phyloP scores from a whole-genome alignment of 495 filamentous ascomycete species.

The Daldinia vernicosa region DNA sequence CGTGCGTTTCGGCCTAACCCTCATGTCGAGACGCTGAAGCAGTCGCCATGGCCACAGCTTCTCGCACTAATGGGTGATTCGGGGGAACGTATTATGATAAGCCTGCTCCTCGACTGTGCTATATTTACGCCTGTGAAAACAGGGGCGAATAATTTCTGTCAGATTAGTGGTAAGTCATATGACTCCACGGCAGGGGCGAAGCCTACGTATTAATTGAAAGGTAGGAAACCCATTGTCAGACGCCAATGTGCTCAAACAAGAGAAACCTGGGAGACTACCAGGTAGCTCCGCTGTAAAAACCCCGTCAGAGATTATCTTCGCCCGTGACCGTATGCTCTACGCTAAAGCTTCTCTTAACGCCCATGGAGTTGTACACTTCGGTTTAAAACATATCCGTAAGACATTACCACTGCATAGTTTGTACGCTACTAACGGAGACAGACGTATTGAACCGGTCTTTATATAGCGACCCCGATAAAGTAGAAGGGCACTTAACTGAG shows the following conservation, averaged over 20 bases:
- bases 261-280: constrained; percentile 25
- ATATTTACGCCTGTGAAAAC: constrained; percentile 74
- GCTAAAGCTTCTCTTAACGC: constrained; percentile 73
- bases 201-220: constrained; percentile 16
- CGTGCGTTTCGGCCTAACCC: constrained; percentile 69
- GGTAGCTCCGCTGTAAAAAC: constrained; percentile 33
- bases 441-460: constrained; percentile 86
- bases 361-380: constrained; percentile 72
- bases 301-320: constrained; percentile 74
- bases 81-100: constrained; percentile 84
- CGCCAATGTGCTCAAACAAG: constrained; percentile 38
- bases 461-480: constrained; percentile 38
- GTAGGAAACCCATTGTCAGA: constrained; percentile 49
- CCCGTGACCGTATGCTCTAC: constrained; percentile 88
- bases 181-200: background rate
- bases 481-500: constrained; percentile 9
- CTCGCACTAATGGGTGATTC: constrained; percentile 75
- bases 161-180: constrained; percentile 74
- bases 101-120: constrained; percentile 79
- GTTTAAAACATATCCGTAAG: constrained; percentile 83
- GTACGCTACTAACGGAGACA: constrained; percentile 47
- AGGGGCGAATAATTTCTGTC: constrained; percentile 70
- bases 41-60: constrained; percentile 74
- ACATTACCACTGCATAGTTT: constrained; percentile 20
- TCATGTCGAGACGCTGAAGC: constrained; percentile 74